Base-by-base conservation (phyloP, 2,329 filamentous ascomycete genomes). In the Diaporthe caulivora region DNA sequence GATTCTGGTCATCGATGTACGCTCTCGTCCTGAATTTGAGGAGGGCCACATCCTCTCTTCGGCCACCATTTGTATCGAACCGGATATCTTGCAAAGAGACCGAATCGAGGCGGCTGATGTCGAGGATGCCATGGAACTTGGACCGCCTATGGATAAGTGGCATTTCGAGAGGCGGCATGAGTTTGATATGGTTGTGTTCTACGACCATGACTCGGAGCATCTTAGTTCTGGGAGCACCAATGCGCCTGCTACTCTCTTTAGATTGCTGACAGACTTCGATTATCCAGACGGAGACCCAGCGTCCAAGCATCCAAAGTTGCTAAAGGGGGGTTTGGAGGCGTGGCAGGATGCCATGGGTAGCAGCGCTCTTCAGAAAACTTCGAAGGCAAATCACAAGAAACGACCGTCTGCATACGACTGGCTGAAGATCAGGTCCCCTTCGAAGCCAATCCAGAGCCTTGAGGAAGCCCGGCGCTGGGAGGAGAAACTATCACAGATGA, bases 171-270 rank as follows among this genome's bases (percentile, higher is more conserved):
- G 90, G 72, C 89, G 92, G 18, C 89, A 95, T 76, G 88, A 93
- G 72, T 98, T 93, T 78, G 95, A 98, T 77, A 84, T 98, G 54
- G 89, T 99, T 15, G 94, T 99, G 0, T 97, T 97, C 78, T 97
- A 98, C 81, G 95, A 99, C 81, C 89, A 96, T 76, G 75, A 88
- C 80, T 87, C 94, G 79, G 73, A 88, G 82, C 77, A 85, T 76
- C 78, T 97, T 88, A 78, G 83, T 89, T 72, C 68, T 21, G 76
- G 72, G 21, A 75, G 74, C 24, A 76, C 76, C 81, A 84, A 78
- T 79, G 89, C 91, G n/a, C 82, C 98, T 26, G 87, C 92, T 76
- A 92, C 92, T 21, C 86, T 99, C 17, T 91, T 93, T 79, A 92
- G 95, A 75, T 95, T 96, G 0, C 85, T 99, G 5, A 91, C 92